Base-by-base conservation (phyloP, 345 rosid species). In the Salix udensis region DNA sequence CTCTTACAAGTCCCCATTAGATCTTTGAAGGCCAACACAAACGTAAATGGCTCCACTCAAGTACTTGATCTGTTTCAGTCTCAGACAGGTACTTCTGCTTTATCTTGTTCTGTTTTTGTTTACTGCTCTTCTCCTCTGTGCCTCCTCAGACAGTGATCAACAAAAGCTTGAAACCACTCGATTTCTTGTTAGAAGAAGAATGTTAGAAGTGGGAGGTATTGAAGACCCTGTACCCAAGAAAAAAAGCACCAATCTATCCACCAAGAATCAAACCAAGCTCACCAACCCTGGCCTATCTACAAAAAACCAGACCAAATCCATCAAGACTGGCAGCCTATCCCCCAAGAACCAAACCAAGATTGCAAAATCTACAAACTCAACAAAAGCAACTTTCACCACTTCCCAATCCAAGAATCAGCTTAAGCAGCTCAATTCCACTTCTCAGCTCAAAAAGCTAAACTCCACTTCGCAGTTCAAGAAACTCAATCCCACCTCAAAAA, bases 251-350 rank as follows among this genome's bases (percentile, higher is more conserved):
- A 75, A 75, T 11, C 75, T 73, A 0, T 23, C 87, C 66, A 67
- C 71, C 65, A 89, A 88, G 82, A 90, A 85, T 81, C 89, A 87
- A 71, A 89, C 93, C 85, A 87, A 89, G 76, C 28, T 76, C 30
- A 15, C 37, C 60, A 30, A 40, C 28, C 83, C 89, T 76, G 10
- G 70, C 58, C 65, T 67, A 55, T 83, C 87, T 5, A 40, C 76
- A 9, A 84, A 87, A 80, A 87, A 84, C 82, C 89, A 90, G 61
- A 88, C 89, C 64, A 86, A 90, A 52, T 77, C 80, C 65, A 18
- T 50, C 65, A 87, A 85, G 60, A 46, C 78, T 68, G 53, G 23
- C 58, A 68, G 37, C 60, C 65, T 53, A 14, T 79, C 90, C 14
- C 26, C 69, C 69, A 90, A 89, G 78, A 92, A 90, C 73, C 89